Evolutionary conservation across 2,329 filamentous ascomycete genomes (phyloP).

Genomic region (Phyllachora maydis): DNA sequence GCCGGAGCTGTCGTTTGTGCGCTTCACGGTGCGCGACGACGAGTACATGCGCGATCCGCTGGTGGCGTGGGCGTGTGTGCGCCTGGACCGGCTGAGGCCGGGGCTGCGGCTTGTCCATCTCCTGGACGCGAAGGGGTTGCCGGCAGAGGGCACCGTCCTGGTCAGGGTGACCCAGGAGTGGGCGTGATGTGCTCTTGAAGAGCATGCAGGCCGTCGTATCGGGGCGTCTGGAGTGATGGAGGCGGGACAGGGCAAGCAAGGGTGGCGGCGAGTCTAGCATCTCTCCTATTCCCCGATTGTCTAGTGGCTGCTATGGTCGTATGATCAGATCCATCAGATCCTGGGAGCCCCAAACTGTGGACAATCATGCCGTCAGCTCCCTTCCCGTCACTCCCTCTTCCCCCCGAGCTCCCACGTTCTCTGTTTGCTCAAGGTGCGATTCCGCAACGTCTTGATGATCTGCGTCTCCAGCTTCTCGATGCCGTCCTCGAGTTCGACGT

Average conservation of each 20-base stretch:
- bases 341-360: no score
- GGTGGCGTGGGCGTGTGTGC: slow-evolving; percentile 74
- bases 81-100: slow-evolving; percentile 56
- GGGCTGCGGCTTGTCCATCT: slow-evolving; percentile 67
- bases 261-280: no score
- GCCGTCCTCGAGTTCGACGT: slow-evolving; percentile 28
- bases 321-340: no score
- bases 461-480: slow-evolving; percentile 35
- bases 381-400: slow-evolving; percentile 1
- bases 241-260: no score
- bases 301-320: no score
- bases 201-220: no score
- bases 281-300: no score
- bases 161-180: slow-evolving; percentile 49
- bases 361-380: no score
- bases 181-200: no score
- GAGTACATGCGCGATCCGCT: slow-evolving; percentile 60
- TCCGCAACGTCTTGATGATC: slow-evolving; percentile 32
- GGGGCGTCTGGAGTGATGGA: no score
- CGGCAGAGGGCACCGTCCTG: slow-evolving; percentile 49
- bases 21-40: slow-evolving; percentile 77
- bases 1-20: slow-evolving; percentile 50
- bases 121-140: slow-evolving; percentile 43
- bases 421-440: slow-evolving; percentile 33
- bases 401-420: slow-evolving; percentile 26